Evolutionary conservation across 2,329 filamentous ascomycete species (phyloP), one percentile per base, ranked within the genome.

Genomic region (Sarocladiaceae sp.): DNA sequence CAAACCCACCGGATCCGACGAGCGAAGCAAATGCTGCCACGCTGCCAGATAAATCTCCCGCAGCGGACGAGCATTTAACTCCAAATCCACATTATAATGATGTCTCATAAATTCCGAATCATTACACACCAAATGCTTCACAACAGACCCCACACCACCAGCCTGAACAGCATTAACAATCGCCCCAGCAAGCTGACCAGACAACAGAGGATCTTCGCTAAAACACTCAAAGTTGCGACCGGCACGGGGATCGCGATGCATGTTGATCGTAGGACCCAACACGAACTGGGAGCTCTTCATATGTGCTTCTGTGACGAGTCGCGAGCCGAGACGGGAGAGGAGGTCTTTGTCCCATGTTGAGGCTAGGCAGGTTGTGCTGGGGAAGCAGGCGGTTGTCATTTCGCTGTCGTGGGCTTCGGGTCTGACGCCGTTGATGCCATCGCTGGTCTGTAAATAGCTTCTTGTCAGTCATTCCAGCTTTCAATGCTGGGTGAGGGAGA

Each of bases 221-320:
- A 73, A 63, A 49, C 66, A 70, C 57, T 75, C 72, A 52, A 74
- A 74, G 28, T 70, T 70, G 49, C 72, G 60, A n/a, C 72, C 72
- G 4, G 66, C 72, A 5, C 72, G 62, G 0, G 72, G 72, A 4
- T 67, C 68, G 8, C 72, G 64, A 39, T 73, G 71, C 40, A 73
- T 72, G 57, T 69, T 75, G 54, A 76, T 71, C 0, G 72, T 77
- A 3, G 87, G 87, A 6, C 86, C 87, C 13, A 90, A 74, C 57
- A 86, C 79, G 10, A 88, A 77, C 62, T 90, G 84, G n/a, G 86
- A 76, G 54, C 86, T 86, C 69, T 90, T 90, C 51, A 59, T 56
- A 2, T 56, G 58, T 1, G 58, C 59, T 31, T 65, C 58, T 11
- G 50, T n/a, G n/a, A 46, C 50, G 17, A 58, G 49, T 0, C 55